Base-by-base conservation (phyloP, 768 basidiomycete species). In the Leccinum variicolor region DNA sequence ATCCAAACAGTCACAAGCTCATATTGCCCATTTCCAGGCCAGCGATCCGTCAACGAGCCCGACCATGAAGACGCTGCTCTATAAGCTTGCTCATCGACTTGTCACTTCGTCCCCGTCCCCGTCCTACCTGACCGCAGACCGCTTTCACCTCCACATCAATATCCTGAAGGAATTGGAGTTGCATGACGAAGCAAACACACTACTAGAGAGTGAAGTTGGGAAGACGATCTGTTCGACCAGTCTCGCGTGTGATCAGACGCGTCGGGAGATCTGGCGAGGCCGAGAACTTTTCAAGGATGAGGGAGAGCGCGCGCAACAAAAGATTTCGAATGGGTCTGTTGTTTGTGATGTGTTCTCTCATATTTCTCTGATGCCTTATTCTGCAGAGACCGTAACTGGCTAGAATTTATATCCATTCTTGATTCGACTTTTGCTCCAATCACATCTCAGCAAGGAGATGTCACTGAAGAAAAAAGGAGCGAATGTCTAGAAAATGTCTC, bases 351-450 rank as follows among this genome's bases (percentile, higher is more conserved):
- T 53, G 61, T 14, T 59, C 54, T 54, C 50, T 58, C 33, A 43
- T 36, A 17, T 34, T 64, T 36, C 14, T 55, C 49, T 57, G 46
- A 85, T 29, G 1, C 21, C 60, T 46, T 29, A 10, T 65, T n/a
- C 11, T 43, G n/a, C 54, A 83, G 91, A 36, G 89, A 93, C 65
- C 86, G 90, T 36, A 93, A 93, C 64, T 94, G 92, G 92, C 76
- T 90, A 6, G 90, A 92, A 64, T 92, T 93, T 67, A 69, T 90
- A 45, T 81, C 90, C 6, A 73, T 92, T 21, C 71, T 93, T 6
- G 86, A 93, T 59, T 84, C 83, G 1, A 78, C 85, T 9, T 86
- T 93, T 60, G 70, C 74, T 39, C 69, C 76, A 51, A 54, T 77
- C 41, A 65, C 71, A 1, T 61, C 69, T 46, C 62, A 64, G 11